Evolutionary conservation across 2,329 filamentous ascomycete genomes (phyloP).

Genomic region (Diplodia intermedia): DNA sequence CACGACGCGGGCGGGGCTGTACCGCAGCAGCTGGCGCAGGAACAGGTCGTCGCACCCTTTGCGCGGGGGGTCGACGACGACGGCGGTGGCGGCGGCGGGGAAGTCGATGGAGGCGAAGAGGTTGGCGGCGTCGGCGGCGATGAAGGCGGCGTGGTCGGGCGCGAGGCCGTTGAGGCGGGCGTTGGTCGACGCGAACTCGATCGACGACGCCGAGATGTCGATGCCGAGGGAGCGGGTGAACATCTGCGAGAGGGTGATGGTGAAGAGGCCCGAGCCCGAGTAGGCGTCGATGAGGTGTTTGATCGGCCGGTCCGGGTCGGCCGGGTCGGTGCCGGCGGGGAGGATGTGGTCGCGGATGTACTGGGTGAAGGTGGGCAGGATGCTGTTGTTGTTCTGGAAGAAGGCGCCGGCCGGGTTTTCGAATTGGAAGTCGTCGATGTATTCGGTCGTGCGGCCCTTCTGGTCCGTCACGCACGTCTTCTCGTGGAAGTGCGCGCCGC

Average conservation of each 20-base stretch:
- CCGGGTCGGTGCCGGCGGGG: slow-evolving; percentile 47
- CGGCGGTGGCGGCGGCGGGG: slow-evolving; percentile 79
- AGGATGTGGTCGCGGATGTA: slow-evolving; percentile 85
- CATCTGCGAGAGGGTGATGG: slow-evolving; percentile 84
- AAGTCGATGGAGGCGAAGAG: slow-evolving; percentile 81
- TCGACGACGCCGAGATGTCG: slow-evolving; percentile 82
- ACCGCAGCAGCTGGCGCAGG: slow-evolving; percentile 77
- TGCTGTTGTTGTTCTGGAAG: slow-evolving; percentile 99
- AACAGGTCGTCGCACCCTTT: slow-evolving; percentile 93
- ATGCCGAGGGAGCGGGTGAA: slow-evolving; percentile 85
- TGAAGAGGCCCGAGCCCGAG: slow-evolving; percentile 96
- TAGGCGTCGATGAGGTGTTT: slow-evolving; percentile 96
- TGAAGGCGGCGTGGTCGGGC: slow-evolving; percentile 75
- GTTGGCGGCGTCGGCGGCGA: slow-evolving; percentile 83
- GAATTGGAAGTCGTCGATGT: slow-evolving; percentile 83
- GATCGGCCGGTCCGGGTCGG: slow-evolving; percentile 52
- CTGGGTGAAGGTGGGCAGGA: slow-evolving; percentile 82
- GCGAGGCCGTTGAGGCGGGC: slow-evolving; percentile 76
- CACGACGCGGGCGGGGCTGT: slow-evolving; percentile 78
- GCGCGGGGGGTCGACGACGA: slow-evolving; percentile 95
- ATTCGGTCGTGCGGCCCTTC: slow-evolving; percentile 84
- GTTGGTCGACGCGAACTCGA: slow-evolving; percentile 79
- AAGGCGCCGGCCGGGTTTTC: slow-evolving; percentile 92
- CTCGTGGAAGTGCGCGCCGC: slow-evolving; percentile 70
- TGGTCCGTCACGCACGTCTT: slow-evolving; percentile 90